Conservation (phyloP, 768 basidiomycete genomes). For the Leccinum rimulosum region DNA sequence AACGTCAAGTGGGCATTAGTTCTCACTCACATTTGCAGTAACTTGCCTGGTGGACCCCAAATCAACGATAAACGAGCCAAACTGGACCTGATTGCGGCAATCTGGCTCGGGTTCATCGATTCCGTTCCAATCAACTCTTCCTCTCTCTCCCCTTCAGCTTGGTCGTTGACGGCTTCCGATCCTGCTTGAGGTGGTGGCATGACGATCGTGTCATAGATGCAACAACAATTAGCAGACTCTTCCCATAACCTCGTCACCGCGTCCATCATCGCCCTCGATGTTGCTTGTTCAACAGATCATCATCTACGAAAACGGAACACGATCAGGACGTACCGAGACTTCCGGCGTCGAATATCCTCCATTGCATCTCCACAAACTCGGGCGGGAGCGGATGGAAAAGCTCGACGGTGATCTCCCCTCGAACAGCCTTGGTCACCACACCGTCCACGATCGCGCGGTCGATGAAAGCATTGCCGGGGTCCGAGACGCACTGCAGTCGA, state of each 20-base stretch:
- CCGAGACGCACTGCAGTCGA: conserved; percentile 56
- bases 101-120: conserved; percentile 55
- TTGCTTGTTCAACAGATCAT: conserved; percentile 40
- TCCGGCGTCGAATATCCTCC: conserved; percentile 63
- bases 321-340: conserved; percentile 45
- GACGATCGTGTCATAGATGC: conserved; percentile 49
- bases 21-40: not conserved
- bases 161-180: conserved; percentile 8
- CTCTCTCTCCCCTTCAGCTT: not conserved
- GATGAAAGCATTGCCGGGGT: conserved; percentile 48
- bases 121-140: conserved; percentile 15
- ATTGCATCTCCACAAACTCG: conserved; percentile 57
- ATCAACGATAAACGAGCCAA: conserved; percentile 50
- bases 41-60: conserved; percentile 65
- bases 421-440: conserved; percentile 49
- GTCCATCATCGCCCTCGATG: conserved; percentile 64
- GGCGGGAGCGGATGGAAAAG: conserved; percentile 59
- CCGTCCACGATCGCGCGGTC: conserved; percentile 53
- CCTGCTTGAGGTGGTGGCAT: conserved; percentile 19
- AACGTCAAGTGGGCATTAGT: not conserved
- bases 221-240: conserved; percentile 45
- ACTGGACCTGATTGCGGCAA: conserved; percentile 46
- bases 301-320: not conserved
- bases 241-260: conserved; percentile 48
- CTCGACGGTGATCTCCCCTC: conserved; percentile 54